A percentile compares a stretch with the other conserved stretches of the same genome.
Conservation (phyloP, 2,329 filamentous ascomycete species). For the Xylaria sp. region DNA sequence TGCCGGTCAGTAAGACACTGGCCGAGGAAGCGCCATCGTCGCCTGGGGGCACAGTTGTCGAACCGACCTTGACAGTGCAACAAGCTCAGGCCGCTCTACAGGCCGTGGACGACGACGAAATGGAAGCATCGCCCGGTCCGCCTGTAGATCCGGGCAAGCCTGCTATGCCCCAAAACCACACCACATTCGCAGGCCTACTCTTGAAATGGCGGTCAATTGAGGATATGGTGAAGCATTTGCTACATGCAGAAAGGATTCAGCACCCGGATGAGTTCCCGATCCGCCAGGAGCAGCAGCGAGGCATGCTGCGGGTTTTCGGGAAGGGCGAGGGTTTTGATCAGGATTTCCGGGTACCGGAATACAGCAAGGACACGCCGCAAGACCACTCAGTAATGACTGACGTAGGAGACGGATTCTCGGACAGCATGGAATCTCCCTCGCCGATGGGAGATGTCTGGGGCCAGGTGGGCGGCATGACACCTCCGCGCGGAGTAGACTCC, state of each 20-base stretch:
- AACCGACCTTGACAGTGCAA: conserved; percentile 31
- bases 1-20: conserved; percentile 23
- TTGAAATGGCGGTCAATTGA: conserved; percentile 72
- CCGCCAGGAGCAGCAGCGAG: conserved; percentile 72
- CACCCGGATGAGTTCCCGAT: conserved; percentile 75
- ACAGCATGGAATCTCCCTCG: conserved; percentile 54
- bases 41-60: conserved; percentile 34
- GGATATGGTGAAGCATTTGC: conserved; percentile 58
- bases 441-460: conserved; percentile 61
- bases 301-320: conserved; percentile 74
- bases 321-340: conserved; percentile 69
- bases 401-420: conserved; percentile 49
- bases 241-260: conserved; percentile 54
- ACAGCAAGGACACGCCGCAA: conserved; percentile 40
- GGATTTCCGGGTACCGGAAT: conserved; percentile 55
- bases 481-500: conserved; percentile 41
- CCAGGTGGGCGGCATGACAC: conserved; percentile 55
- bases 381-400: conserved; percentile 40
- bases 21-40: conserved; percentile 32
- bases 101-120: conserved; percentile 47
- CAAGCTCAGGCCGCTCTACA: conserved; percentile 40
- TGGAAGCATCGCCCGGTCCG: conserved; percentile 55
- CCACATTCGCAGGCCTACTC: conserved; percentile 83
- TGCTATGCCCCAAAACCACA: conserved; percentile 82
- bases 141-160: conserved; percentile 61